Evolutionary conservation across 2,329 filamentous ascomycete species (phyloP).

Genomic region (Scortechinia acanthostroma): DNA sequence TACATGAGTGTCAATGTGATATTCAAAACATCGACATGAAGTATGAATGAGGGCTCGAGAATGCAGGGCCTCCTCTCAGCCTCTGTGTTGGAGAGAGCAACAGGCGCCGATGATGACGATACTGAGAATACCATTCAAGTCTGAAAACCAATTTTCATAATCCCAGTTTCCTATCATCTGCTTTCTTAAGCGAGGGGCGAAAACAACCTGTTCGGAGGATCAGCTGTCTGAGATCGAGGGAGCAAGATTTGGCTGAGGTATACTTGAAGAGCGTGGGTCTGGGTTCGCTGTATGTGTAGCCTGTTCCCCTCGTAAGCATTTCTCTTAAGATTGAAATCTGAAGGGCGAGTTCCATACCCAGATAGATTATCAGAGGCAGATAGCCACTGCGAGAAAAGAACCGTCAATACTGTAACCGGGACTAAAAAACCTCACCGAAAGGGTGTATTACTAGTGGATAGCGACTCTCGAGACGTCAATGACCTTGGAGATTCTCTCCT

Average conservation of each 20-base stretch:
- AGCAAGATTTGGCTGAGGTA: neutral
- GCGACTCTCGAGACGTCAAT: conserved; percentile 90
- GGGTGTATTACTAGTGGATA: conserved; percentile 76
- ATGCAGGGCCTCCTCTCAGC: too few species aligned
- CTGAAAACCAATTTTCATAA: too few species aligned
- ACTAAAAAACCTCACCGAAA: neutral
- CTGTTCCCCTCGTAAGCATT: neutral
- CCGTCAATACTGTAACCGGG: neutral
- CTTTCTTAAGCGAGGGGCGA: neutral
- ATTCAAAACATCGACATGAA: neutral
- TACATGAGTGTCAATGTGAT: neutral
- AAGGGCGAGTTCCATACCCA: conserved; percentile 63
- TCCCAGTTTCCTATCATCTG: too few species aligned
- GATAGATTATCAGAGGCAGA: conserved; percentile 90
- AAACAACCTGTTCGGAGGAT: neutral
- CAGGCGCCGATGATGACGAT: too few species aligned
- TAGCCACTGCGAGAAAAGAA: conserved; percentile 68
- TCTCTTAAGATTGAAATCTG: neutral
- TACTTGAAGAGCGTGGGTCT: conserved; percentile 2
- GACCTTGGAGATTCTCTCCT: conserved; percentile 89
- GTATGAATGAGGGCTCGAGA: too few species aligned
- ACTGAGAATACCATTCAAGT: too few species aligned
- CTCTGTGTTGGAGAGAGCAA: too few species aligned
- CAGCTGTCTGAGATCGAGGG: neutral
- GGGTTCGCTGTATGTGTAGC: conserved; percentile 1